Evolutionary conservation across 2,329 filamentous ascomycete species (phyloP), one percentile per base, ranked within the genome.

Genomic region (Colletotrichum brevisporum): DNA sequence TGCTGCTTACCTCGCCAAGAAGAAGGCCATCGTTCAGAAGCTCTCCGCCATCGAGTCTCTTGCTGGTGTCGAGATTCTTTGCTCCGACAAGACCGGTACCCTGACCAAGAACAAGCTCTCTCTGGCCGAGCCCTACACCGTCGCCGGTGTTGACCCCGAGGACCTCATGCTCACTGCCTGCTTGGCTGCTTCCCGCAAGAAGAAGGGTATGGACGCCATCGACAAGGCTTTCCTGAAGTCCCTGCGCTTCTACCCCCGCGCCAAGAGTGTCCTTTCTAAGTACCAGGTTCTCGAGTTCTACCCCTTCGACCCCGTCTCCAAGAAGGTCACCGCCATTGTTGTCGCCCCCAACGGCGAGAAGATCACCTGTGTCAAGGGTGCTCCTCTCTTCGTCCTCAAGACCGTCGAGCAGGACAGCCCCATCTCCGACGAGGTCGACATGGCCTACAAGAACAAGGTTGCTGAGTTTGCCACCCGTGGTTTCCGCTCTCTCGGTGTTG

Each of bases 101-200:
- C 84, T 97, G 79, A 97, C 94, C 79, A 96, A 95, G 88, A 97
- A 97, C 88, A 97, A 96, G 86, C 89, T 97, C 24, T 95, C 94
- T 72, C 87, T 97, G 54, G 87, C 92, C 60, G 94, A 97, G 79
- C 94, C 94, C 66, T 97, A 91, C 85, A 93, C 91, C 47, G 92
- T 96, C 71, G 86, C 88, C 71, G 94, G 94, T 77, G 92, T 97
- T 69, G 92, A 95, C 74, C 88, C 92, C 43, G 92, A 96, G 81
- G 94, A 97, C 76, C 91, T 97, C 72, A 97, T 97, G 93, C 87
- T 97, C 73, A 96, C 94, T 84, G 94, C 94, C 76, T 97, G 94
- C 81, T 84, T 97, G 77, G 94, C 94, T 77, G 94, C 94, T 72
- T 95, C 92, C 74, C 92, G 94, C 85, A 97, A 96, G 89, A 95